Conservation (phyloP, 371 early-diverging fungal genomes). For the Fennellomyces sp. region DNA sequence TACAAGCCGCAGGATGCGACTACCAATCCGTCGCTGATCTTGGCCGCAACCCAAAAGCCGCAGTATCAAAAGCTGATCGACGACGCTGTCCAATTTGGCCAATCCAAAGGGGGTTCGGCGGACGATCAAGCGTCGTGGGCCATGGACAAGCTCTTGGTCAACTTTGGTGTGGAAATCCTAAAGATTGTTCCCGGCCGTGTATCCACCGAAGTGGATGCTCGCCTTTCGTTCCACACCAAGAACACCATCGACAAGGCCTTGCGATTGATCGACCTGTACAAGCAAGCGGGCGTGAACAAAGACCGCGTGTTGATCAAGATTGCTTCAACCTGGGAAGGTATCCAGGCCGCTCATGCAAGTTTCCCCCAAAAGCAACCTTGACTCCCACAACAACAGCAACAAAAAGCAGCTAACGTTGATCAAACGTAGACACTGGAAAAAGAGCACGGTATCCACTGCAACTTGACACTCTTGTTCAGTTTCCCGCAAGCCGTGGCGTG, state of each 20-base stretch:
- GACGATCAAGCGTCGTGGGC: constrained; percentile 86
- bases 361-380: not conserved
- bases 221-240: constrained; percentile 92
- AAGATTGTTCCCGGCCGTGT: constrained; percentile 98
- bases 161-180: constrained; percentile 96
- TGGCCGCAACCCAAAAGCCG: constrained; percentile 90
- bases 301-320: constrained; percentile 97
- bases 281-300: constrained; percentile 83
- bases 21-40: constrained; percentile 98
- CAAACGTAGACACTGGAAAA: constrained; percentile 66
- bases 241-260: constrained; percentile 92
- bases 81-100: constrained; percentile 88
- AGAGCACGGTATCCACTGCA: constrained; percentile 94
- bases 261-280: constrained; percentile 89
- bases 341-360: constrained; percentile 89
- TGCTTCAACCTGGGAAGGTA: constrained; percentile 98
- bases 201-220: constrained; percentile 98
- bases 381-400: no score
- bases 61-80: constrained; percentile 90
- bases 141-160: constrained; percentile 92
- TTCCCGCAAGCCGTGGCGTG: constrained; percentile 96
- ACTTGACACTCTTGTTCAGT: constrained; percentile 95
- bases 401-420: not conserved
- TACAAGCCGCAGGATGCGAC: constrained; percentile 99
- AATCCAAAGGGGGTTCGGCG: constrained; percentile 63